Percentiles rank a stretch among this genome's conserved stretches.
Conservation (phyloP, 1,284 basidiomycete genomes). For the Singerocomus inundabilis region DNA sequence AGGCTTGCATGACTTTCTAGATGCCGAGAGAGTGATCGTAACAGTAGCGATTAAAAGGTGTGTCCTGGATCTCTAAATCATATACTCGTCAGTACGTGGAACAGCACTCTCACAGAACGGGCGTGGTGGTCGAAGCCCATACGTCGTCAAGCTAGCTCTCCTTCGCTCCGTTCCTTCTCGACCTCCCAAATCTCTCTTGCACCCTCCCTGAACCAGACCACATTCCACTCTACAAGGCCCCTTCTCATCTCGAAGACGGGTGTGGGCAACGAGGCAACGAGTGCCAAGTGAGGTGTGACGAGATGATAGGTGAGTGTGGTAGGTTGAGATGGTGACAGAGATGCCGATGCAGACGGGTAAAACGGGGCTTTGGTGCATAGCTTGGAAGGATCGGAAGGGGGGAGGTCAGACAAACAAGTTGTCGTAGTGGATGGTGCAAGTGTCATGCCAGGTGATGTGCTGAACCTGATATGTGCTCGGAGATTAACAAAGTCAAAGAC, state of each 20-base stretch:
- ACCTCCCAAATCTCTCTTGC: constrained; percentile 74
- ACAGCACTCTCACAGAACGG: constrained; percentile 1
- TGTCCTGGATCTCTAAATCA: not conserved
- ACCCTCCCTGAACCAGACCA: constrained; percentile 83
- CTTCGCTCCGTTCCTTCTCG: constrained; percentile 56
- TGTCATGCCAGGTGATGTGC: constrained; percentile 24
- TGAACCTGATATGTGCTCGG: constrained; percentile 36
- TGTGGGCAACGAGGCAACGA: constrained; percentile 81
- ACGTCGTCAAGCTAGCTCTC: constrained; percentile 15
- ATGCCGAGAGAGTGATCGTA: not conserved
- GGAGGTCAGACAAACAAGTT: not conserved
- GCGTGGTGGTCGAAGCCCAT: not conserved
- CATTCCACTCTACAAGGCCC: constrained; percentile 90
- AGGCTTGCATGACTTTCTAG: not conserved
- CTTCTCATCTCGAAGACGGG: constrained; percentile 74
- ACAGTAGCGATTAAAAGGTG: not conserved
- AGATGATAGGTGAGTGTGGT: constrained; percentile 85
- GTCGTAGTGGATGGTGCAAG: constrained; percentile 2
- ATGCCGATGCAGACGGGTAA: constrained; percentile 44
- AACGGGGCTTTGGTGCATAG: constrained; percentile 19
- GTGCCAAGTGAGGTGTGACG: constrained; percentile 77
- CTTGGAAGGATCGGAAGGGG: not conserved
- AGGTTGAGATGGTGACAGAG: constrained; percentile 59
- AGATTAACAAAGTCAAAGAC: not conserved
- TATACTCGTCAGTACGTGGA: constrained; percentile 1